A percentile compares a stretch with the other conserved stretches of the same genome.
phyloP scores from a whole-genome alignment of 2,329 filamentous ascomycete genomes.

The Magnaporthiopsis rhizophila region DNA sequence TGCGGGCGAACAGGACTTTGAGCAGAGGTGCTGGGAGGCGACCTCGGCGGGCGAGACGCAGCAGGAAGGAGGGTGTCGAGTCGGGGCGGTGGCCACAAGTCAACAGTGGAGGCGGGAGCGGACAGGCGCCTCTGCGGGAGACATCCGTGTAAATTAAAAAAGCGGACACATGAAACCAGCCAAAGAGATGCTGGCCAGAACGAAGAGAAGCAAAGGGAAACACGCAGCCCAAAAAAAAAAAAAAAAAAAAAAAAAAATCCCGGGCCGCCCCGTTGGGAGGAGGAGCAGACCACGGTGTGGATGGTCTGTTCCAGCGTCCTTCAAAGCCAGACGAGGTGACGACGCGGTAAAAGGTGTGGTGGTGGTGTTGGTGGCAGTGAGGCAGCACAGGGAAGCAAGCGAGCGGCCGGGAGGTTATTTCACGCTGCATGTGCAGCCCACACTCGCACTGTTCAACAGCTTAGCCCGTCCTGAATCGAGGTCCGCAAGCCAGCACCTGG shows the following conservation, averaged over 20 bases:
- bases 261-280: not conserved
- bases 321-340: not conserved
- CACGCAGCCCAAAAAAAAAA: constrained; percentile 6
- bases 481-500: not conserved
- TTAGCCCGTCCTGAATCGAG: constrained; percentile 1
- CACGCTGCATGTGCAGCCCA: not conserved
- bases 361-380: constrained; percentile 4
- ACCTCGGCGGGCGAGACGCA: not conserved
- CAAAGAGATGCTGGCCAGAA: constrained; percentile 4
- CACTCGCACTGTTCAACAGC: not conserved
- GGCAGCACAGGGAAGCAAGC: not conserved
- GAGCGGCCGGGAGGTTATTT: constrained; percentile 2
- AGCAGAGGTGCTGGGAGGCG: not conserved
- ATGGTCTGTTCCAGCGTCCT: not conserved
- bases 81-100: constrained; percentile 1
- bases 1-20: not conserved
- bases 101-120: constrained; percentile 10
- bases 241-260: constrained; percentile 5
- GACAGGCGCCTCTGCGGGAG: constrained; percentile 11
- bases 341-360: not conserved
- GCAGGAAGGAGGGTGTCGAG: not conserved
- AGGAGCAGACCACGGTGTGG: not conserved
- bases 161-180: constrained; percentile 1
- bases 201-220: constrained; percentile 3
- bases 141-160: constrained; percentile 14